Evolutionary conservation across 2,329 filamentous ascomycete species (phyloP).

Genomic region (Pseudopithomyces chartarum): DNA sequence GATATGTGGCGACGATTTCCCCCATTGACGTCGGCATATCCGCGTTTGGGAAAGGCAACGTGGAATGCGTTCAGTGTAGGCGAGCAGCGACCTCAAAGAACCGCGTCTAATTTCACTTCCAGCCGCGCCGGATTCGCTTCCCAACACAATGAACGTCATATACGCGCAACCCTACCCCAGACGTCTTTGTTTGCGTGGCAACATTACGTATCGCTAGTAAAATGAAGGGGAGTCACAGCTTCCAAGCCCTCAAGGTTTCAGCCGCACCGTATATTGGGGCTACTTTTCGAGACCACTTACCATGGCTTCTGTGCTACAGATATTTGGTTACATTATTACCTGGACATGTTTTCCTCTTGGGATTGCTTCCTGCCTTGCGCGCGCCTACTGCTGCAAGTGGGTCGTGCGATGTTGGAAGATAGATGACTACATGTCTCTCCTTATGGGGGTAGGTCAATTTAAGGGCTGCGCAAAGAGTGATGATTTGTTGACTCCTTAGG

Average conservation of each 20-base stretch:
- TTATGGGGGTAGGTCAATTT: slow-evolving; percentile 3
- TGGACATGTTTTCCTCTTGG: slow-evolving; percentile 5
- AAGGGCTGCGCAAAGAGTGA: neutral
- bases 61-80: neutral
- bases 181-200: neutral
- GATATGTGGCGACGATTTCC: too few species aligned
- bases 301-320: slow-evolving; percentile 5
- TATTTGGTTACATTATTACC: slow-evolving; percentile 4
- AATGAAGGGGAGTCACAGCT: neutral
- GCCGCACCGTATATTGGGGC: neutral
- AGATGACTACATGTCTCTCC: slow-evolving; percentile 12
- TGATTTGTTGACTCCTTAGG: neutral
- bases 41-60: neutral
- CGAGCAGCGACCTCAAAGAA: neutral
- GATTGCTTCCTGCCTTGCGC: slow-evolving; percentile 4
- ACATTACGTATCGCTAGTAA: neutral
- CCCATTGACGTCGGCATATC: neutral
- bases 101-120: neutral
- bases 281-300: neutral
- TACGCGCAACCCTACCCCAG: neutral
- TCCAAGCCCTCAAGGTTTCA: neutral
- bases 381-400: slow-evolving; percentile 6
- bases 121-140: neutral
- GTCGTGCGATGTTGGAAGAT: slow-evolving; percentile 7
- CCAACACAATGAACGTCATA: neutral